Conservation (phyloP, 139 green algal species). For the Yamagishiella unicocca region DNA sequence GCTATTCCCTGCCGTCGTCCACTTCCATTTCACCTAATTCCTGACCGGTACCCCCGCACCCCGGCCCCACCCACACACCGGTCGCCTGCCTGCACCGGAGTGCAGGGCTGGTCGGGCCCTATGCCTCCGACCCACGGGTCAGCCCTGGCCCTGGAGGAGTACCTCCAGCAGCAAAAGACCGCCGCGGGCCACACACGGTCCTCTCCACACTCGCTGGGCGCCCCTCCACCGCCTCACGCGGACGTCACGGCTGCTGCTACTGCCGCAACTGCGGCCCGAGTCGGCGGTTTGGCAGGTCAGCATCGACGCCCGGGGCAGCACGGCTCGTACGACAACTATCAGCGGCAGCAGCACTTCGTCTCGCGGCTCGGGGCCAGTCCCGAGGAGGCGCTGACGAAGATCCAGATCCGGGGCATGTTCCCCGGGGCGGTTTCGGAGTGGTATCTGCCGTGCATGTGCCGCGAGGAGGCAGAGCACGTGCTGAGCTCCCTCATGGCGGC, state of each 20-base stretch:
- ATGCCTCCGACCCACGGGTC: slow-evolving; percentile 37
- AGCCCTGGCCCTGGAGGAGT: slow-evolving; percentile 18
- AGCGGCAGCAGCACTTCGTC: neutral
- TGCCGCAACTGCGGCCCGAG: neutral
- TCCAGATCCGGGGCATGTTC: slow-evolving; percentile 36
- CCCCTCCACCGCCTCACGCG: no score
- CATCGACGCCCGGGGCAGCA: neutral
- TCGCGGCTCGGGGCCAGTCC: neutral
- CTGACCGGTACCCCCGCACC: no score
- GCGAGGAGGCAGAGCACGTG: slow-evolving; percentile 17
- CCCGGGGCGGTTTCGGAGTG: slow-evolving; percentile 32
- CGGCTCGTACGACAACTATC: neutral
- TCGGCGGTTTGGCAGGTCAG: no score
- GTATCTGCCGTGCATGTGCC: slow-evolving; percentile 31
- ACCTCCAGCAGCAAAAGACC: neutral
- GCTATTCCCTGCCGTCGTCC: no score
- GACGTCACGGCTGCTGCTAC: neutral
- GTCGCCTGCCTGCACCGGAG: no score
- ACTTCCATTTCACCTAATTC: no score
- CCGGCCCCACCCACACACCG: no score
- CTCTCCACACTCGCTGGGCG: no score
- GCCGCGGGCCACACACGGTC: neutral
- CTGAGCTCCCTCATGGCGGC: slow-evolving; percentile 17
- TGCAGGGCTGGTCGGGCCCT: slow-evolving; percentile 33
- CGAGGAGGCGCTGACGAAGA: slow-evolving; percentile 22